A percentile compares a stretch with the other conserved stretches of the same genome.
phyloP scores from a whole-genome alignment of 768 basidiomycete genomes.

The Kwoniella newhampshirensis region DNA sequence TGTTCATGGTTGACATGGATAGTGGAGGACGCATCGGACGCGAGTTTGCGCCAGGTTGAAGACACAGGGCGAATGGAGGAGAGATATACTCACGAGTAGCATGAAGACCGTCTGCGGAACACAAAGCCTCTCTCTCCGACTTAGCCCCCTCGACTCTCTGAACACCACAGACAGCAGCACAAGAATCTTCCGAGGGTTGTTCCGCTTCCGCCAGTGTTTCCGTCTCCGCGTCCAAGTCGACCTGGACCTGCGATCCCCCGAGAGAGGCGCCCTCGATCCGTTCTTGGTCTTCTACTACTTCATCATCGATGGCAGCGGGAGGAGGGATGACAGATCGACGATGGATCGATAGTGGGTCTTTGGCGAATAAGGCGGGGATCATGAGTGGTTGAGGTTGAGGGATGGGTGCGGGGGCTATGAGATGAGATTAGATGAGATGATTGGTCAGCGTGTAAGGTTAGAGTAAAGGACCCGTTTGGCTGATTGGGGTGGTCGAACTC shows the following conservation, averaged over 20 bases:
- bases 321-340: conserved; percentile 17
- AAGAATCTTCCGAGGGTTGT: conserved; percentile 17
- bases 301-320: not conserved
- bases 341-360: conserved; percentile 33
- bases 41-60: no score
- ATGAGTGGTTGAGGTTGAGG: conserved; percentile 7
- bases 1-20: no score
- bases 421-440: not conserved
- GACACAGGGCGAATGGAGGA: not conserved
- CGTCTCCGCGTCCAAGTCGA: not conserved
- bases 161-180: conserved; percentile 25
- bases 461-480: no score
- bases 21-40: no score
- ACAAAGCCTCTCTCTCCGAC: conserved; percentile 39
- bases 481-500: conserved; percentile 2
- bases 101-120: conserved; percentile 27
- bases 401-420: conserved; percentile 3
- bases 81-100: conserved; percentile 38
- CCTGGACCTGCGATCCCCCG: no score
- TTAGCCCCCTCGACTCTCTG: conserved; percentile 31
- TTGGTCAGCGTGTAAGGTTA: not conserved
- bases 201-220: no score
- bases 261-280: not conserved
- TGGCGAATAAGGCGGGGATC: conserved; percentile 22
- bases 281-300: not conserved